Conservation (phyloP, 345 rosid genomes). For the Cochlearia excelsa region DNA sequence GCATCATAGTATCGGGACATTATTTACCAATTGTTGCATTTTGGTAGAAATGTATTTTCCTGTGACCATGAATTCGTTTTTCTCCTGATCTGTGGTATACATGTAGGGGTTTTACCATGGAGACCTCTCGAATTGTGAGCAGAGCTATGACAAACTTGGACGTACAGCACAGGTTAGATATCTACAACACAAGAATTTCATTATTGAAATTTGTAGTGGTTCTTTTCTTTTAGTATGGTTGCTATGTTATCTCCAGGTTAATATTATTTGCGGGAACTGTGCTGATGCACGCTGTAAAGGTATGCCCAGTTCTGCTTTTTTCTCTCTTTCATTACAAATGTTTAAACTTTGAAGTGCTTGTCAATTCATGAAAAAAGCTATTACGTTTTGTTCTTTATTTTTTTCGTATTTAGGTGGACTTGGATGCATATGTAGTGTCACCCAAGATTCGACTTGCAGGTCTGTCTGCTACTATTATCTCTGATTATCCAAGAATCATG, state of each 20-base stretch:
- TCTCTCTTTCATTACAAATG: background rate
- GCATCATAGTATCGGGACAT: conserved; percentile 7
- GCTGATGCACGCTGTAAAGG: conserved; percentile 77
- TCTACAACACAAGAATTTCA: conserved; percentile 2
- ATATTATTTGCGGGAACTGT: conserved; percentile 80
- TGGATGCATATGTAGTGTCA: conserved; percentile 90
- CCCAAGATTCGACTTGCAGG: conserved; percentile 84
- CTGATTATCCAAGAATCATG: conserved; percentile 11
- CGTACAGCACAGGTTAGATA: conserved; percentile 78
- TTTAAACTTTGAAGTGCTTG: background rate
- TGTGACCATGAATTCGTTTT: conserved; percentile 4
- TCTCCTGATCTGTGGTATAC: conserved; percentile 16
- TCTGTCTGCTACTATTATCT: conserved; percentile 28
- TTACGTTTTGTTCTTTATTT: conserved; percentile 9
- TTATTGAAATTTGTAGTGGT: background rate
- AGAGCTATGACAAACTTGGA: conserved; percentile 81
- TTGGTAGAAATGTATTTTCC: conserved; percentile 1
- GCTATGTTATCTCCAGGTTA: conserved; percentile 50
- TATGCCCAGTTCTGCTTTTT: conserved; percentile 25
- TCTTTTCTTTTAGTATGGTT: conserved; percentile 8
- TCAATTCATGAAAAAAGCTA: background rate
- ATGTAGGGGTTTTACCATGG: conserved; percentile 74
- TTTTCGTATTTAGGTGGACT: conserved; percentile 52
- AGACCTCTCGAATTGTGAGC: conserved; percentile 72
- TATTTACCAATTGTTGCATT: background rate